A percentile compares a stretch with the other conserved stretches of the same genome.
phyloP scores from a whole-genome alignment of 331 rosid species.

The Acacia concinna region DNA sequence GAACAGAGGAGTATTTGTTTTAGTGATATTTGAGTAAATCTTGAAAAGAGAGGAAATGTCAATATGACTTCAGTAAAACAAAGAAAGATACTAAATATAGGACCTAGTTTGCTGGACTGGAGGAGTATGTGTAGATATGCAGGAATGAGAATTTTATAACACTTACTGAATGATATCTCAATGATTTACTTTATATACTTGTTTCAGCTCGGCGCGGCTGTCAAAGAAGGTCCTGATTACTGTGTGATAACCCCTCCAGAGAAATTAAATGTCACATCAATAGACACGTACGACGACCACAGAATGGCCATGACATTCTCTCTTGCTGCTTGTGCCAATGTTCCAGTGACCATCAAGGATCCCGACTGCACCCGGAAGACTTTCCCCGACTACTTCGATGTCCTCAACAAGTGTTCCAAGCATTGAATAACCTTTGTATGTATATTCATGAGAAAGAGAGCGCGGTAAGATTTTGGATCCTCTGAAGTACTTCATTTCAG shows the following conservation, averaged over 20 bases:
- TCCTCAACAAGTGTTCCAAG: constrained; percentile 72
- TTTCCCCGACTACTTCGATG: constrained; percentile 95
- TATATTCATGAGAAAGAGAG: constrained; percentile 21
- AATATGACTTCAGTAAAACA: too few species aligned
- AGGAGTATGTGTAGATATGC: too few species aligned
- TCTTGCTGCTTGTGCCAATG: constrained; percentile 92
- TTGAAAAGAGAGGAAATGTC: too few species aligned
- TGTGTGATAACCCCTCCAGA: constrained; percentile 96
- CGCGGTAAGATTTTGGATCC: background rate
- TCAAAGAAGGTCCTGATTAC: constrained; percentile 97
- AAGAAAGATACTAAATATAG: too few species aligned
- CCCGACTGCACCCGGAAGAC: constrained; percentile 98
- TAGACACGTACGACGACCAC: constrained; percentile 97
- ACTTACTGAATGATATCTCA: background rate
- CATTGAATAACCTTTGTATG: constrained; percentile 46
- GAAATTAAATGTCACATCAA: constrained; percentile 68
- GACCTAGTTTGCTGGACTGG: too few species aligned
- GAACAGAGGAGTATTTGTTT: too few species aligned
- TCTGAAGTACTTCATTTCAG: background rate
- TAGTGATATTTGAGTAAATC: too few species aligned
- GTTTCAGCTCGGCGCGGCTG: constrained; percentile 92
- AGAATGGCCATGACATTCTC: constrained; percentile 99
- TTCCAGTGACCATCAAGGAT: constrained; percentile 94
- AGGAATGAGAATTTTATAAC: too few species aligned
- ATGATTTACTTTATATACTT: background rate